Percentiles rank a stretch among this genome's conserved stretches.
phyloP scores from a whole-genome alignment of 2,329 filamentous ascomycete species.

The Colletotrichum sp. region DNA sequence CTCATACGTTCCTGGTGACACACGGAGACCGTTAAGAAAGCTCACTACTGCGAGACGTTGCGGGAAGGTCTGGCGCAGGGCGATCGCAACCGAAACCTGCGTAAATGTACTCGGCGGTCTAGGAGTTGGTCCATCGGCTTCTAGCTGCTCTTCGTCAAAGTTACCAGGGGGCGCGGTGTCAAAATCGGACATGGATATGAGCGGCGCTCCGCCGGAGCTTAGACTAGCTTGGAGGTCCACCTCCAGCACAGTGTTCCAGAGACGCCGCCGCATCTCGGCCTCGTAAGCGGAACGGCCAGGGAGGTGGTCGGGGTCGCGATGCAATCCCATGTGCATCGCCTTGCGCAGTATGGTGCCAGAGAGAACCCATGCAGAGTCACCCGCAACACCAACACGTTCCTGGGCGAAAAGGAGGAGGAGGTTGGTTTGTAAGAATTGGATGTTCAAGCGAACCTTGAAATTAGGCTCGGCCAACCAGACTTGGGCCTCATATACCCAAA shows the following conservation, averaged over 20 bases:
- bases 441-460: slow-evolving; percentile 54
- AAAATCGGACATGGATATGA: slow-evolving; percentile 49
- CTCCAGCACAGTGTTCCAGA: slow-evolving; percentile 61
- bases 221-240: slow-evolving; percentile 49
- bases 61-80: slow-evolving; percentile 46
- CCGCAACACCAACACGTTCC: slow-evolving; percentile 40
- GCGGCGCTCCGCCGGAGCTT: slow-evolving; percentile 47
- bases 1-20: slow-evolving; percentile 42
- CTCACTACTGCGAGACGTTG: slow-evolving; percentile 45
- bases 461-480: slow-evolving; percentile 58
- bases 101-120: slow-evolving; percentile 42
- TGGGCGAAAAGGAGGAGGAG: slow-evolving; percentile 49
- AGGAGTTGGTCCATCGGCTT: slow-evolving; percentile 30
- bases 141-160: slow-evolving; percentile 54
- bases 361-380: slow-evolving; percentile 53
- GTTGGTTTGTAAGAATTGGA: slow-evolving; percentile 55
- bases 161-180: slow-evolving; percentile 54
- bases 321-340: slow-evolving; percentile 55
- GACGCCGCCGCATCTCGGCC: slow-evolving; percentile 51
- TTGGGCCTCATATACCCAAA: slow-evolving; percentile 63
- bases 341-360: slow-evolving; percentile 47
- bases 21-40: slow-evolving; percentile 46
- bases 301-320: slow-evolving; percentile 50
- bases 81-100: slow-evolving; percentile 43
- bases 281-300: slow-evolving; percentile 35